phyloP scores from a whole-genome alignment of 2,329 filamentous ascomycete species.

The Stachybotrys chartarum region DNA sequence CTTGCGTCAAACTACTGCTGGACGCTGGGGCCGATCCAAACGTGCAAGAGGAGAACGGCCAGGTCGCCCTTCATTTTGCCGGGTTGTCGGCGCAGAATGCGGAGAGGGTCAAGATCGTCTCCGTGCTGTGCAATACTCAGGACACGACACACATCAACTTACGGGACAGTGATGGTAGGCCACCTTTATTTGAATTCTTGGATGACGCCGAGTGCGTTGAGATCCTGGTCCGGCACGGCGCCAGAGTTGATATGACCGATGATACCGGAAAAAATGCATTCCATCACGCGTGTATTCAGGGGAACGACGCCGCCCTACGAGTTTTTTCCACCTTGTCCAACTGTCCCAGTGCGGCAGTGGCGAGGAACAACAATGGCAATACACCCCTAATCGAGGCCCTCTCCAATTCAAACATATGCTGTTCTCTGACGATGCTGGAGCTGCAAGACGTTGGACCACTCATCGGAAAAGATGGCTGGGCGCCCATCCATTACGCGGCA shows the following conservation, averaged over 20 bases:
- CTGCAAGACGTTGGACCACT: background rate
- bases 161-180: background rate
- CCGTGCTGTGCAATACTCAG: background rate
- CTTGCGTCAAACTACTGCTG: background rate
- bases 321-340: background rate
- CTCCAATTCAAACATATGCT: background rate
- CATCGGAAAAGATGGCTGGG: background rate
- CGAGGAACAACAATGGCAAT: background rate
- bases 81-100: background rate
- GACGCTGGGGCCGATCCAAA: background rate
- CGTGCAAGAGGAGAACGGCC: background rate
- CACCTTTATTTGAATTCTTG: background rate
- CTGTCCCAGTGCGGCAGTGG: background rate
- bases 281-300: background rate
- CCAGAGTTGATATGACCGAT: background rate
- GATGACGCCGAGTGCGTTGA: background rate
- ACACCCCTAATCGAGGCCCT: background rate
- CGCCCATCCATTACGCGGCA: background rate
- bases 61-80: background rate
- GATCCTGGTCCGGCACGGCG: background rate
- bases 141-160: background rate
- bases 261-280: background rate
- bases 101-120: background rate
- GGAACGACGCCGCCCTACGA: background rate
- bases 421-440: background rate